Base-by-base conservation (phyloP, 2,329 filamentous ascomycete species). In the Fusarium sp. region DNA sequence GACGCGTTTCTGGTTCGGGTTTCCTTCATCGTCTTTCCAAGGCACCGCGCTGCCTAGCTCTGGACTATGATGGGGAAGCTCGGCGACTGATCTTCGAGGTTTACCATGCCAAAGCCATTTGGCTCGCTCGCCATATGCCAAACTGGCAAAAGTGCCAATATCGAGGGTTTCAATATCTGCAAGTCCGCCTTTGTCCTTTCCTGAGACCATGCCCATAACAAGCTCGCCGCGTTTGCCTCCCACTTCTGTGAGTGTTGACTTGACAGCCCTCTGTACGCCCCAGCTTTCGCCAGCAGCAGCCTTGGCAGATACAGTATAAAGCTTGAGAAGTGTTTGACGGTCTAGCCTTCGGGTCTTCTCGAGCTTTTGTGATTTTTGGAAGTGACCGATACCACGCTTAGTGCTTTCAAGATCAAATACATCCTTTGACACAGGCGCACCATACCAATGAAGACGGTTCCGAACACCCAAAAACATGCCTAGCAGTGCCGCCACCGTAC, bases 71-170 rank as follows among this genome's bases (percentile, higher is more conserved):
- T 85, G 83, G 47, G 81, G 79, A n/a, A 81, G 79, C 10, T 84
- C 82, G 3, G 79, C 73, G 3, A 78, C 77, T 4, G 81, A 86
- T 75, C 95, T 93, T 63, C 90, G 89, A 37, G 92, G 87, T 77
- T 97, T 98, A 17, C 95, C 96, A 64, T 92, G 86, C 96, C 96
- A 99, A 3, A 99, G 84, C 93, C 94, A 98, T 77, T 97, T 97
- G 17, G 92, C 86, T 56, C 92, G 88, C 76, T 96, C 92, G 33
- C 96, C 95, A 64, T 90, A 90, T 1, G 91, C 88, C 26, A 97
- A 83, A 61, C 89, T 89, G 48, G 93, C 86, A 70, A 98, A 97
- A 45, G 85, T 89, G 71, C 97, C 94, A 54, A 97, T 89, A 74
- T 98, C 94, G 11, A 93, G 84, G 1, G 94, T 98, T 80, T 99